Conservation (phyloP, 2,329 filamentous ascomycete genomes). For the Beauveria asiatica region DNA sequence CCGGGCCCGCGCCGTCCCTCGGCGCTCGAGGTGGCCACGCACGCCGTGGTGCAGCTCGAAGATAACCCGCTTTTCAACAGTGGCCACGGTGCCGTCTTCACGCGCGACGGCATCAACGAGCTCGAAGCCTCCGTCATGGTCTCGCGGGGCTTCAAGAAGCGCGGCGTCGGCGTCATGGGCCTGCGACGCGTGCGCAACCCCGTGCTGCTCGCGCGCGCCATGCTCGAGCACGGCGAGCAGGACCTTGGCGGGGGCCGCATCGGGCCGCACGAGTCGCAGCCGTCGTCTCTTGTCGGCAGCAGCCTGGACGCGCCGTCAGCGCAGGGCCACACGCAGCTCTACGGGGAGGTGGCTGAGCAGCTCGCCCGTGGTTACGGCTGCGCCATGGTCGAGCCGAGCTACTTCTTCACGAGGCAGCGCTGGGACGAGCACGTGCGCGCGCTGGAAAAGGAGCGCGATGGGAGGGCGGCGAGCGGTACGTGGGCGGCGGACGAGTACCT, state of each 20-base stretch:
- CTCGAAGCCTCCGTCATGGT: slow-evolving; percentile 87
- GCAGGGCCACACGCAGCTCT: slow-evolving; percentile 62
- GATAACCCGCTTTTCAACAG: slow-evolving; percentile 78
- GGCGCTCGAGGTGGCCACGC: slow-evolving; percentile 65
- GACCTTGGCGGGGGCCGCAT: slow-evolving; percentile 40
- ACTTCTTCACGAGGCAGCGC: slow-evolving; percentile 69
- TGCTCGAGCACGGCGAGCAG: slow-evolving; percentile 59
- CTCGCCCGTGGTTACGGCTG: slow-evolving; percentile 62
- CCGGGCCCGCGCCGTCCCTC: slow-evolving; percentile 28
- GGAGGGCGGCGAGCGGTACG: slow-evolving; percentile 17
- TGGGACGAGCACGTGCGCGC: slow-evolving; percentile 72
- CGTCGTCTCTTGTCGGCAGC: neutral
- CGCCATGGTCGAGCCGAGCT: slow-evolving; percentile 58
- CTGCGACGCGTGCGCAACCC: slow-evolving; percentile 70
- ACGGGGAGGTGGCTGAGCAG: slow-evolving; percentile 58
- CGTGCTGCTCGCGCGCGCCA: slow-evolving; percentile 60
- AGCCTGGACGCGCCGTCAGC: slow-evolving; percentile 43
- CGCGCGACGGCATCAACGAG: slow-evolving; percentile 71
- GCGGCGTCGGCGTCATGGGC: slow-evolving; percentile 69
- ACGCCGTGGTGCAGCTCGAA: slow-evolving; percentile 69
- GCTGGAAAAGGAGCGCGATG: slow-evolving; percentile 25
- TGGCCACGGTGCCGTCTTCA: slow-evolving; percentile 79
- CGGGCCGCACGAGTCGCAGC: slow-evolving; percentile 18
- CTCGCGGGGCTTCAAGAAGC: slow-evolving; percentile 61
- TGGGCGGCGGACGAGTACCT: slow-evolving; percentile 60